Evolutionary conservation across 257 asterid genomes (phyloP).

Genomic region (Fraxinus cuspidata): DNA sequence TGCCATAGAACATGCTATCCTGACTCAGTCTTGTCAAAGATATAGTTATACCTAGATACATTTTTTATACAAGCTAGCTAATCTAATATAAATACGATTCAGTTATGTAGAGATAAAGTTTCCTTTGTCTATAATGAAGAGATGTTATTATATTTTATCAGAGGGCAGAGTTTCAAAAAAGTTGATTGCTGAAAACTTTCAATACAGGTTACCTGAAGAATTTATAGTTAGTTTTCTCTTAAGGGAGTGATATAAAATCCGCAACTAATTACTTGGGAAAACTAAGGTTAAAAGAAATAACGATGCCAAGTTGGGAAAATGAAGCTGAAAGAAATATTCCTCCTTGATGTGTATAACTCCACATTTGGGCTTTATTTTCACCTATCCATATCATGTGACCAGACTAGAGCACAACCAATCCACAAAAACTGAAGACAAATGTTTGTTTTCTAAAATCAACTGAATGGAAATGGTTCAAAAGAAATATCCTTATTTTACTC

Average conservation of each 20-base stretch:
- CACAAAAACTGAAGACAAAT: neutral
- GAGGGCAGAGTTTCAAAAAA: neutral
- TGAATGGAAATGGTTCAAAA: neutral
- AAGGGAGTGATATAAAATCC: neutral
- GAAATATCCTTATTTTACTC: neutral
- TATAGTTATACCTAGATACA: neutral
- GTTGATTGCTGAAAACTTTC: neutral
- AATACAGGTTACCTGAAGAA: neutral
- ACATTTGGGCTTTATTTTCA: neutral
- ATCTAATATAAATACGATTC: neutral
- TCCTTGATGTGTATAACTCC: neutral
- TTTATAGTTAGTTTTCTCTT: neutral
- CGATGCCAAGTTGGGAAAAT: neutral
- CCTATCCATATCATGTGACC: neutral
- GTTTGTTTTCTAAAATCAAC: neutral
- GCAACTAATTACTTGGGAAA: neutral
- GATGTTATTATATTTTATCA: neutral
- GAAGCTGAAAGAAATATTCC: neutral
- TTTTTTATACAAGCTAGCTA: neutral
- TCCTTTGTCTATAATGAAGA: neutral
- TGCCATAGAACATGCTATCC: neutral
- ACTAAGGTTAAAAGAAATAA: neutral
- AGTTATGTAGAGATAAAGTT: neutral
- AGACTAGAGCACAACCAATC: neutral
- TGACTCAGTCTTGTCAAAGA: neutral